These are phyloP conservation scores for Teratosphaeria zuluensis DNA, from an alignment of 2,329 filamentous ascomycete species.

Conservation along the genomic window DNA sequence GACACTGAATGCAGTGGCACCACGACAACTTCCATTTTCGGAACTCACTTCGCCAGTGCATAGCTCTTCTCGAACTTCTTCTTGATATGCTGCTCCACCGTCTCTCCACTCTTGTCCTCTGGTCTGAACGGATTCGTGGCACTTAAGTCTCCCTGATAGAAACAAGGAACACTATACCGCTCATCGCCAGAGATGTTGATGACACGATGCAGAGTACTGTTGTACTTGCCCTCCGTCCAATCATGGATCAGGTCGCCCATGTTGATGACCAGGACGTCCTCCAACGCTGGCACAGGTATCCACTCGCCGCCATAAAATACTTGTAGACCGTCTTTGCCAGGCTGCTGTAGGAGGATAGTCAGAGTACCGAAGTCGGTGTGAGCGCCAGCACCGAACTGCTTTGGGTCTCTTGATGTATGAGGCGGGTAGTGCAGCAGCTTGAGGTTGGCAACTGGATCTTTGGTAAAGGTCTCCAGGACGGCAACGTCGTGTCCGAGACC, in stretches of 20 bases:
- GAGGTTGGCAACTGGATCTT: constrained; percentile 18
- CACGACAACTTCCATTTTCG: neutral
- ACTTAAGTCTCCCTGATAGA: constrained; percentile 26
- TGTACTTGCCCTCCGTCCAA: constrained; percentile 36
- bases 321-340: constrained; percentile 34
- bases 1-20: neutral
- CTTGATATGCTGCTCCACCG: constrained; percentile 14
- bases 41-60: neutral
- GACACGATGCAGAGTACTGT: constrained; percentile 36
- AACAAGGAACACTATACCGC: constrained; percentile 39
- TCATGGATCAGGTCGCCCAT: constrained; percentile 42
- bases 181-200: constrained; percentile 31
- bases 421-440: constrained; percentile 18
- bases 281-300: constrained; percentile 35
- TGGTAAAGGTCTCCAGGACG: constrained; percentile 16
- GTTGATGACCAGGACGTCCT: constrained; percentile 39
- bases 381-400: constrained; percentile 14
- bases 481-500: constrained; percentile 13
- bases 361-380: constrained; percentile 34
- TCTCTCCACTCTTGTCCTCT: constrained; percentile 7
- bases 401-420: constrained; percentile 8
- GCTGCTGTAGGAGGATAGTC: constrained; percentile 37
- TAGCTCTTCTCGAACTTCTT: constrained; percentile 10
- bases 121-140: constrained; percentile 14
- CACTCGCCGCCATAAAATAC: constrained; percentile 31